Conservation (phyloP, 202 grass and related monocot species). For the Alloteropsis angusta region DNA sequence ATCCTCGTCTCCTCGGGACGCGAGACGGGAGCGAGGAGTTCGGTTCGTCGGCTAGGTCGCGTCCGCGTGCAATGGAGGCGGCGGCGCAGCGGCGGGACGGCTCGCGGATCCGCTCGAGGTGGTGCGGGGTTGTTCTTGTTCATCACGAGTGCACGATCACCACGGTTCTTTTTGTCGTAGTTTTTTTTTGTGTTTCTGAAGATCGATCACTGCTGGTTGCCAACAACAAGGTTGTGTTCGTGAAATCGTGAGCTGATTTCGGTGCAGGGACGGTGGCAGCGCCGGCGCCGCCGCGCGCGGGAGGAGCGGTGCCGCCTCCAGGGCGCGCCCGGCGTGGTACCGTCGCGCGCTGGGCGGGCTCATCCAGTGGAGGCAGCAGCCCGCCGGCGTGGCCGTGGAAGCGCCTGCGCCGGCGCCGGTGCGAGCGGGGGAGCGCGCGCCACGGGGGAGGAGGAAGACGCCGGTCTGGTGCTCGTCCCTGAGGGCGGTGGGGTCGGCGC, state of each 20-base stretch:
- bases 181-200: no score
- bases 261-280: slow-evolving; percentile 16
- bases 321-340: slow-evolving; percentile 22
- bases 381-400: background rate
- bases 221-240: background rate
- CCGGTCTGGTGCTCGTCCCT: slow-evolving; percentile 28
- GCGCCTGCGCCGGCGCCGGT: background rate
- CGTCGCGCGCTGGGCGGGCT: slow-evolving; percentile 11
- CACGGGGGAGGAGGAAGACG: background rate
- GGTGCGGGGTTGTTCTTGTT: background rate
- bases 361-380: slow-evolving; percentile 10
- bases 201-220: background rate
- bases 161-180: background rate
- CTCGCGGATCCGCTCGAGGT: slow-evolving; percentile 4
- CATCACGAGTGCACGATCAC: background rate
- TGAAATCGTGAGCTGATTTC: background rate
- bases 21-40: background rate
- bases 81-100: background rate
- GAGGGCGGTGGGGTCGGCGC: slow-evolving; percentile 16
- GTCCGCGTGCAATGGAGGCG: background rate
- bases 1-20: background rate
- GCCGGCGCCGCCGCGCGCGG: background rate
- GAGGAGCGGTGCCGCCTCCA: background rate
- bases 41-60: background rate
- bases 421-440: background rate